Percentiles rank a stretch among this genome's conserved stretches.
Conservation (phyloP, 2,329 filamentous ascomycete genomes). For the Setomelanomma holmii region DNA sequence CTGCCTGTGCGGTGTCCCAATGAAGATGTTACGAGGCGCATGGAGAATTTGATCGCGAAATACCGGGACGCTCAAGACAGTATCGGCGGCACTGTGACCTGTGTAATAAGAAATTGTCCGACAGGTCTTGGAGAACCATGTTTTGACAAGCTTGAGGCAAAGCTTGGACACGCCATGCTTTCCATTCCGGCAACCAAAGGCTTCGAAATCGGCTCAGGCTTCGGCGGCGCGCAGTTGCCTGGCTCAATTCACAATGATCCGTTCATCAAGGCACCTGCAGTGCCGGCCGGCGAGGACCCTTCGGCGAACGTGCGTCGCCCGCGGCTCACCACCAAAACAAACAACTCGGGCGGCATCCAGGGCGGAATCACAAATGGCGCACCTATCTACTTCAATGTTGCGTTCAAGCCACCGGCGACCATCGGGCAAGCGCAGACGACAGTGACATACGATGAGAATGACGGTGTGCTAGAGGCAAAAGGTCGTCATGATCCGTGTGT, state of each 20-base stretch:
- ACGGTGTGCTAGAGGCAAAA: constrained; percentile 85
- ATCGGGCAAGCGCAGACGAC: constrained; percentile 90
- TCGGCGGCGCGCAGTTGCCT: constrained; percentile 82
- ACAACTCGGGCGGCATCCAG: constrained; percentile 94
- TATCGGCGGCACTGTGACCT: constrained; percentile 94
- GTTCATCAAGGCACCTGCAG: constrained; percentile 69
- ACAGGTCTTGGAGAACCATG: constrained; percentile 88
- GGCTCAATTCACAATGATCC: constrained; percentile 93
- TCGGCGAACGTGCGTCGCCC: constrained; percentile 55
- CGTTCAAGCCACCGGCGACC: constrained; percentile 93
- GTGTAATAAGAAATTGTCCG: constrained; percentile 86
- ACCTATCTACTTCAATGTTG: constrained; percentile 91
- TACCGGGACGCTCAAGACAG: constrained; percentile 82
- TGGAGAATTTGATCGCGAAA: constrained; percentile 80
- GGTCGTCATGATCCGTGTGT: constrained; percentile 94
- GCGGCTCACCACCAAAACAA: constrained; percentile 83
- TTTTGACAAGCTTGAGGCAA: constrained; percentile 95
- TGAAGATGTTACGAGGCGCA: constrained; percentile 66
- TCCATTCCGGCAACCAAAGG: constrained; percentile 94
- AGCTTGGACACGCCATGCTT: constrained; percentile 91
- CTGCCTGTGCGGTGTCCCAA: constrained; percentile 89
- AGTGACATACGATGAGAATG: constrained; percentile 75
- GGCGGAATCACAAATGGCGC: constrained; percentile 95
- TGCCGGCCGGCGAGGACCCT: constrained; percentile 56
- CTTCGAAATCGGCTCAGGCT: constrained; percentile 94